A percentile compares a stretch with the other conserved stretches of the same genome.
These are phyloP conservation scores for Triticum aestivum DNA, from an alignment of 176 grass and related monocot species.

Conservation along the genomic window IWGSC_CS_RefSeq_v2.1 NC_057795.1:470588737-470589236, in stretches of 20 bases:
- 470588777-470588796: constrained; percentile 37
- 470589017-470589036: constrained; percentile 15
- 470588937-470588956: constrained; percentile 49
- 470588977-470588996: constrained; percentile 44
- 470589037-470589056: constrained; percentile 41
- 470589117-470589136: background rate
- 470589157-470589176: background rate
- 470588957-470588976: constrained; percentile 58
- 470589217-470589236: background rate
- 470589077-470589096: constrained; percentile 30
- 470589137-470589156: background rate
- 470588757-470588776: constrained; percentile 33
- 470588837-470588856: constrained; percentile 39
- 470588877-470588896: constrained; percentile 10
- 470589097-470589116: constrained; percentile 6
- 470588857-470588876: constrained; percentile 35
- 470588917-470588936: background rate
- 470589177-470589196: background rate
- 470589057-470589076: constrained; percentile 54
- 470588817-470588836: constrained; percentile 30
- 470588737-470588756: constrained; percentile 38
- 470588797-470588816: constrained; percentile 25
- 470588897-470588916: background rate
- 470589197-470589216: too few relatives aligned
- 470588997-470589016: constrained; percentile 40